Evolutionary conservation across 176 grass and related monocot species (phyloP).

Genomic region (Poa pratensis): DNA sequence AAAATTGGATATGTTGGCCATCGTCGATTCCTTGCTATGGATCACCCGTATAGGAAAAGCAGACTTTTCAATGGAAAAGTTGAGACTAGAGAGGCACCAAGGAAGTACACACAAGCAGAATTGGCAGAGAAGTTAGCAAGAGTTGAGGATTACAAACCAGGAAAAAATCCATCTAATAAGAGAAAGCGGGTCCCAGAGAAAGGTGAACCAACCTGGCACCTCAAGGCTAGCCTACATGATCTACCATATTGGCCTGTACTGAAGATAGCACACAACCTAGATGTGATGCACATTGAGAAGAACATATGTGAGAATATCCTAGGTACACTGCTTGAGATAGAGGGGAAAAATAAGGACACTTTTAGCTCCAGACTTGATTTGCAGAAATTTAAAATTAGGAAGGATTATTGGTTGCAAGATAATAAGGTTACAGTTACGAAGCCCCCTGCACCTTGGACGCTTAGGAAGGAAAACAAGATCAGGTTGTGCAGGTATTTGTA

Average conservation of each 20-base stretch:
- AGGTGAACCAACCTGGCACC: slow-evolving; percentile 1
- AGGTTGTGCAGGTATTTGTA: background rate
- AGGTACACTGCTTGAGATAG: background rate
- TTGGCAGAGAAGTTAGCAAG: background rate
- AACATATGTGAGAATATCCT: background rate
- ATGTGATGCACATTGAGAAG: slow-evolving; percentile 27
- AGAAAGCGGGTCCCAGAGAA: background rate
- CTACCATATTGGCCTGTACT: slow-evolving; percentile 20
- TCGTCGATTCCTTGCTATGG: background rate
- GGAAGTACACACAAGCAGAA: background rate
- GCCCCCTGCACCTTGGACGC: background rate
- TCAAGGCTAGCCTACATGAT: slow-evolving; percentile 21
- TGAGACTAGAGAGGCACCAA: background rate
- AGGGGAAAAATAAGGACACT: background rate
- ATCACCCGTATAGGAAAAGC: background rate
- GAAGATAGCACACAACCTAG: slow-evolving; percentile 27
- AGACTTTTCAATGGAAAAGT: background rate
- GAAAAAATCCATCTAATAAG: background rate
- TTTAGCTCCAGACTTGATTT: background rate
- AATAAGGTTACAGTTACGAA: background rate
- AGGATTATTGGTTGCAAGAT: background rate
- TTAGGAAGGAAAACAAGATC: background rate
- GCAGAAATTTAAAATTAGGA: background rate
- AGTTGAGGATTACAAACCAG: background rate
- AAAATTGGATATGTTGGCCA: background rate